phyloP scores from a whole-genome alignment of 345 rosid species.

The Gossypium sturtianum region DNA sequence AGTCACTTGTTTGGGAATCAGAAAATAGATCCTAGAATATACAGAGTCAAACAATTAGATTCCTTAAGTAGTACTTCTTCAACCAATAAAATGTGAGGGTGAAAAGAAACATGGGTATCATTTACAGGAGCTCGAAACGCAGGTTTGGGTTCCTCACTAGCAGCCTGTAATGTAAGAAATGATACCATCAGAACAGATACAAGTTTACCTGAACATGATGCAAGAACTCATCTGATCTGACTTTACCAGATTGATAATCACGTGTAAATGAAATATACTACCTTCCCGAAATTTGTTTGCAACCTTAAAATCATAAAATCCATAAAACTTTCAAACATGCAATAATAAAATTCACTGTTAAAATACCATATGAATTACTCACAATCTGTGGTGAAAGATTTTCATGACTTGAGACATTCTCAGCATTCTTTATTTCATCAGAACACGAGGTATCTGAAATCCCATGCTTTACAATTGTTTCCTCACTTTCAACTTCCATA shows the following conservation, averaged over 20 bases:
- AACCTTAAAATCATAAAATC: neutral
- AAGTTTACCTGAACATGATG: neutral
- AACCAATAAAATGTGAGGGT: neutral
- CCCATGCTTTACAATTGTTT: conserved; percentile 7
- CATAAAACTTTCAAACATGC: neutral
- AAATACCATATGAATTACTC: conserved; percentile 10
- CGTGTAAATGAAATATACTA: neutral
- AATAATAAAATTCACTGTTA: neutral
- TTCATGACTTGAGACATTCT: conserved; percentile 26
- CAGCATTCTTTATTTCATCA: conserved; percentile 25
- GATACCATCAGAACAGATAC: conserved; percentile 6
- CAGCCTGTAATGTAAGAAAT: conserved; percentile 28
- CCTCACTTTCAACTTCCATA: conserved; percentile 16
- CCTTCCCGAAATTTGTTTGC: neutral
- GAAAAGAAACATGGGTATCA: conserved; percentile 48
- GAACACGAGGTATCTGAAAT: conserved; percentile 17
- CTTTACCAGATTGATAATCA: neutral
- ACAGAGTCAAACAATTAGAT: neutral
- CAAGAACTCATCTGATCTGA: neutral
- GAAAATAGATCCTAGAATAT: conserved; percentile 48
- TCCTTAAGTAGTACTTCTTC: neutral
- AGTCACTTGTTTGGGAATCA: conserved; percentile 40
- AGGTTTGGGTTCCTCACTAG: conserved; percentile 25
- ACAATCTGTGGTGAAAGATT: conserved; percentile 19
- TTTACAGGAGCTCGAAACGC: conserved; percentile 44